Percentiles rank a stretch among this genome's conserved stretches.
Conservation (phyloP, 192 early-diverging fungal species). For the Backusella mclennaniae region DNA sequence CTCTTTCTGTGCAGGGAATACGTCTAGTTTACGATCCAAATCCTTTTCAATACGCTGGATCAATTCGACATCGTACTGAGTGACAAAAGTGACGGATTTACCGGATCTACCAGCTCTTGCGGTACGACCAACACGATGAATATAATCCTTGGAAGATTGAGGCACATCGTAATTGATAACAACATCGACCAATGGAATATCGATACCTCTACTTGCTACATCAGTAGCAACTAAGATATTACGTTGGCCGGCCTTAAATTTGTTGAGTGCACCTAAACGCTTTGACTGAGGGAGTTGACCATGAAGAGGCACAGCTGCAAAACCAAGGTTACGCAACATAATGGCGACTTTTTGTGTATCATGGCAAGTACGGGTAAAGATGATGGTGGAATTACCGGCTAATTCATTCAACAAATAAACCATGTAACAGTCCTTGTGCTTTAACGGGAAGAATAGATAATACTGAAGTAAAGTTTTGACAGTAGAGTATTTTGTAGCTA, state of each 20-base stretch:
- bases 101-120: slow-evolving; percentile 83
- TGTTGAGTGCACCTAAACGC: slow-evolving; percentile 87
- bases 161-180: slow-evolving; percentile 98
- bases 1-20: slow-evolving; percentile 81
- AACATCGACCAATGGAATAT: slow-evolving; percentile 94
- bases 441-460: slow-evolving; percentile 95
- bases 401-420: slow-evolving; percentile 93
- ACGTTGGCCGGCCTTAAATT: slow-evolving; percentile 89
- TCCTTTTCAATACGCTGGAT: slow-evolving; percentile 93
- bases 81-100: slow-evolving; percentile 78
- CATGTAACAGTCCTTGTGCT: slow-evolving; percentile 93
- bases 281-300: slow-evolving; percentile 92
- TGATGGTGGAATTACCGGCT: slow-evolving; percentile 87
- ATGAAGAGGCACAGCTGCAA: slow-evolving; percentile 92
- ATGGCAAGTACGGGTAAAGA: slow-evolving; percentile 90
- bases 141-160: slow-evolving; percentile 82
- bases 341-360: slow-evolving; percentile 83
- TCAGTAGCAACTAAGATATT: slow-evolving; percentile 94
- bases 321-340: slow-evolving; percentile 89
- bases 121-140: slow-evolving; percentile 85
- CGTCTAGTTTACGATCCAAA: slow-evolving; percentile 82
- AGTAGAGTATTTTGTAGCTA: slow-evolving; percentile 96
- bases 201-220: slow-evolving; percentile 87
- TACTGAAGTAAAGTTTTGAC: slow-evolving; percentile 92
- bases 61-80: slow-evolving; percentile 93